Evolutionary conservation across 108 stramenopile species (phyloP), one percentile per base, ranked within the genome.

Genomic region (Parmales sp.): DNA sequence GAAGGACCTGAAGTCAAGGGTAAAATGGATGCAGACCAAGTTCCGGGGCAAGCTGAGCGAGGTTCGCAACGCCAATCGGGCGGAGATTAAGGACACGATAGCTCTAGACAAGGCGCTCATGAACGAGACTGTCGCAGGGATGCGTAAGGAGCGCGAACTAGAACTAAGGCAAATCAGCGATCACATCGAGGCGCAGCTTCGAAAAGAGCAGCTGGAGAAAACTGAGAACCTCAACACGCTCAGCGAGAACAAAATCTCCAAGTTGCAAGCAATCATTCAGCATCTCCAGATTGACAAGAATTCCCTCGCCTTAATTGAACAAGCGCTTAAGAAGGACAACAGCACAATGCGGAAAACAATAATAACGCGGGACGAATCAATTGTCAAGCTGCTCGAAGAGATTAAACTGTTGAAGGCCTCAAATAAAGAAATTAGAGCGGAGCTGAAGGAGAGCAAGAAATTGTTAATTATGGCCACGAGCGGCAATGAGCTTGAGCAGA

Each of bases 81-180:
- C 31, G n/a, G 54, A 60, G 28, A 60, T 60, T 19, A 28, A 34
- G 29, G 54, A 60, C 54, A 60, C 54, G 13, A 60, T 60, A 3
- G 54, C 54, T 29, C 28, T 60, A 5, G 54, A 60, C 54, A 60
- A 60, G 16, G 54, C 54, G 13, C 28, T 60, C 3, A 60, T 34
- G 29, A 60, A 60, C 31, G 54, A 60, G 54, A 11, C 29, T 28
- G 31, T 60, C 0, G 11, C 31, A 11, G 54, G 36, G 28, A 34
- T 34, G 13, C 26, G 18, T 16, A 11, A 20, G n/a, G 36, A 60
- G 29, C 54, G 36, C 26, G 54, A 28, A 28, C 13, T 34, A 13
- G 54, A 20, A 6, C 13, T 60, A 3, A 34, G 36, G 1, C 5
- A 20, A 34, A 34, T 60, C 9, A 29, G 36, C 31, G 54, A 60